Percentiles rank a stretch among this genome's conserved stretches.
Conservation (phyloP, 306 rosid species). For the Heteromeles arbutifolia region DNA sequence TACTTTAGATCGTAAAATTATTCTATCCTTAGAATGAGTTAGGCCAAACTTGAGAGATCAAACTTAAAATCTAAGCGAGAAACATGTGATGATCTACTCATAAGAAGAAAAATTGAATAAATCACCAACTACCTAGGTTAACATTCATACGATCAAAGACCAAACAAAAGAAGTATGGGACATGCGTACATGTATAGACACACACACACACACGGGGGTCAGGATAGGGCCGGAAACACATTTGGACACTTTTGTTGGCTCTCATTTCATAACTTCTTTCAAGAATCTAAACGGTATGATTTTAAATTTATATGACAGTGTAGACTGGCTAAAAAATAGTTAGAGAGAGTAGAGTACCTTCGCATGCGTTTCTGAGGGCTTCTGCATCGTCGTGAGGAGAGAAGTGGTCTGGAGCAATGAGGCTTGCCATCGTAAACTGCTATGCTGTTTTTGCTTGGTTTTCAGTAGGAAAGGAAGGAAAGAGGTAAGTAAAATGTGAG, state of each 20-base stretch:
- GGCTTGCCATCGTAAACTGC: constrained; percentile 40
- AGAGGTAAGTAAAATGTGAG: not conserved
- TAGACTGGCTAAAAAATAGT: not conserved
- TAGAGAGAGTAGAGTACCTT: constrained; percentile 27
- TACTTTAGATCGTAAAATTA: no score
- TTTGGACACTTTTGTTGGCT: no score
- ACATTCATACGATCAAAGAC: not conserved
- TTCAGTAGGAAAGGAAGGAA: not conserved
- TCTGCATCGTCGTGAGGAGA: constrained; percentile 57
- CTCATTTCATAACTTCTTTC: no score
- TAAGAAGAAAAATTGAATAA: not conserved
- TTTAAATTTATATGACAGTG: not conserved
- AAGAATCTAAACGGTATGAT: not conserved
- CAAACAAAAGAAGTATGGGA: not conserved
- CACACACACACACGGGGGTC: no score
- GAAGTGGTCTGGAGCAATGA: constrained; percentile 25
- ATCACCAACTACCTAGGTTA: not conserved
- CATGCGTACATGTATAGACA: not conserved
- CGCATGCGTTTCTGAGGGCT: constrained; percentile 50
- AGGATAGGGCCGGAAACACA: not conserved
- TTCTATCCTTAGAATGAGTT: no score
- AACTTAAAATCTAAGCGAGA: not conserved
- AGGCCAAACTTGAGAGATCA: not conserved
- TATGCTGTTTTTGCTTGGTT: not conserved
- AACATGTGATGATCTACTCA: not conserved